Evolutionary conservation across 495 filamentous ascomycete genomes (phyloP).

Genomic region (Aspergillus olivimuriae): DNA sequence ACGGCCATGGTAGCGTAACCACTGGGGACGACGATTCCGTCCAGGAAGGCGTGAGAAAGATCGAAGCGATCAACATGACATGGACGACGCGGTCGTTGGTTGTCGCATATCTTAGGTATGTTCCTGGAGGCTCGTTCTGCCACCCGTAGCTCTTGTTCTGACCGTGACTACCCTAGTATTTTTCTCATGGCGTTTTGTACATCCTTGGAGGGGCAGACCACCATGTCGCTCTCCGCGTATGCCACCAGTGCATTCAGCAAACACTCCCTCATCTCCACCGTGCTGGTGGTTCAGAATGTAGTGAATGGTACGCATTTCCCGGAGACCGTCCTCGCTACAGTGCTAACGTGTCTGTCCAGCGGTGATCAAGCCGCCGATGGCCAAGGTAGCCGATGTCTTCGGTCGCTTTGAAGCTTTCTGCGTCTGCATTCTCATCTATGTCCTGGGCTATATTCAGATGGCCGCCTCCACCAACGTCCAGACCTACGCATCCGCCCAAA

Average conservation of each 20-base stretch:
- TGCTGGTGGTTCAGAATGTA: conserved; percentile 51
- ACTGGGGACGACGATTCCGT: conserved; percentile 27
- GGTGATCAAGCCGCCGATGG: conserved; percentile 62
- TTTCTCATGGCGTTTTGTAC: conserved; percentile 52
- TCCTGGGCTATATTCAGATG: conserved; percentile 38
- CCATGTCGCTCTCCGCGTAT: conserved; percentile 48
- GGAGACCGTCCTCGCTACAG: background rate
- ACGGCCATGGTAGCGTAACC: conserved; percentile 18
- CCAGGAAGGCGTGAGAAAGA: conserved; percentile 50
- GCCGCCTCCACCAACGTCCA: conserved; percentile 29
- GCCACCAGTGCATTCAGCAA: conserved; percentile 54
- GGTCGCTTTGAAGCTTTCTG: conserved; percentile 61
- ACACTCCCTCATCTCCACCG: conserved; percentile 52
- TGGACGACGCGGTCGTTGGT: conserved; percentile 49
- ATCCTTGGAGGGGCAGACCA: conserved; percentile 50
- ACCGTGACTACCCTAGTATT: conserved; percentile 36
- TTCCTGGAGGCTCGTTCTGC: conserved; percentile 20
- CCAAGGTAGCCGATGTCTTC: conserved; percentile 64
- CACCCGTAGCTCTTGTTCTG: background rate
- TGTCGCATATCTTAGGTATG: conserved; percentile 47
- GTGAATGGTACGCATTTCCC: conserved; percentile 40
- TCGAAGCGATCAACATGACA: conserved; percentile 50
- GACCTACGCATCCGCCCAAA: conserved; percentile 32
- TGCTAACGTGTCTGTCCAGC: conserved; percentile 25
- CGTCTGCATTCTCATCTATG: conserved; percentile 50